Conservation (phyloP, 2,329 filamentous ascomycete genomes). For the Fusarium torulosum region DNA sequence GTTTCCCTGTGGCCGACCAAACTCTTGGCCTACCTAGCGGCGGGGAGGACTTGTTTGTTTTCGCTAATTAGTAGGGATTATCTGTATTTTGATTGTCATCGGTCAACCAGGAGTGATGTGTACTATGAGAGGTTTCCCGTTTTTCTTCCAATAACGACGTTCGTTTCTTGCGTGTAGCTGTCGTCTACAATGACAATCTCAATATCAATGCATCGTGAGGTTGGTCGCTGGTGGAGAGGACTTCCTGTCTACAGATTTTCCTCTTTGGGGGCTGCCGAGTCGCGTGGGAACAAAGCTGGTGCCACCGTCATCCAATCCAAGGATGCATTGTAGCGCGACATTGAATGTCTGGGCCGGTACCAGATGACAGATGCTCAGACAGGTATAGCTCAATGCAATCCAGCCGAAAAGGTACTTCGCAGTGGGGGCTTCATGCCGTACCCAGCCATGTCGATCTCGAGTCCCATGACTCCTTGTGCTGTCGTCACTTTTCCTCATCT, state of each 20-base stretch:
- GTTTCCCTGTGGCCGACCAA: conserved; percentile 39
- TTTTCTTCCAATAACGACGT: background rate
- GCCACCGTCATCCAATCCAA: conserved; percentile 33
- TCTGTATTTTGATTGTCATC: conserved; percentile 19
- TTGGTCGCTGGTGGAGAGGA: conserved; percentile 5
- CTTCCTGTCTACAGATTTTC: conserved; percentile 14
- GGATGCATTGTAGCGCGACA: conserved; percentile 20
- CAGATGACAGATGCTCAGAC: background rate
- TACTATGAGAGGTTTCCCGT: background rate
- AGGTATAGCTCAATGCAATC: conserved; percentile 18
- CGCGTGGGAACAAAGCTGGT: conserved; percentile 31
- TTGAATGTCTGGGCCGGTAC: conserved; percentile 26
- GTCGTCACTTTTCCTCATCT: conserved; percentile 46
- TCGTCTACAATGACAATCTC: conserved; percentile 23
- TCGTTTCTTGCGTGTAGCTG: background rate
- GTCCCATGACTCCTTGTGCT: conserved; percentile 43
- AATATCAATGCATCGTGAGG: conserved; percentile 40
- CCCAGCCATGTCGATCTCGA: conserved; percentile 30
- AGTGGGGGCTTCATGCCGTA: conserved; percentile 15
- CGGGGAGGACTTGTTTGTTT: conserved; percentile 35
- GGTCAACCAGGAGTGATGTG: background rate
- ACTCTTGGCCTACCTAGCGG: conserved; percentile 39
- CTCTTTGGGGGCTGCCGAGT: conserved; percentile 33
- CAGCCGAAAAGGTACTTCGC: conserved; percentile 16
- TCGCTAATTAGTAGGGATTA: conserved; percentile 32